These are phyloP conservation scores for Aegilops longissima DNA, from an alignment of 176 grass and related monocot species.

Conservation along the genomic window DNA sequence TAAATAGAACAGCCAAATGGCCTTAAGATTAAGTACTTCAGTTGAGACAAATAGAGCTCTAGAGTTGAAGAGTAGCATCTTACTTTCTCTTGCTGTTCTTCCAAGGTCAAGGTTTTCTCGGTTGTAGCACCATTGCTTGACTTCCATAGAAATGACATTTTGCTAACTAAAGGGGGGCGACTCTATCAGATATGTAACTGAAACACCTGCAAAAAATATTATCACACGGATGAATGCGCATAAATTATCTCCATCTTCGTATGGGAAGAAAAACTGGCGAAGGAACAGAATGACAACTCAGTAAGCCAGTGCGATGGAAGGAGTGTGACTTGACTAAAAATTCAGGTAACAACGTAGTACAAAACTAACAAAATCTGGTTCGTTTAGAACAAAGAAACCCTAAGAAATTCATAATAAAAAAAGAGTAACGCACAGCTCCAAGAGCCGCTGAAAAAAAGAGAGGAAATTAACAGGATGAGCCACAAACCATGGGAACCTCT, in stretches of 20 bases:
- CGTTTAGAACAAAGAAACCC: neutral
- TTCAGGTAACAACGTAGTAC: neutral
- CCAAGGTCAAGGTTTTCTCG: constrained; percentile 33
- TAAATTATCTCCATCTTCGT: neutral
- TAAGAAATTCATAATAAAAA: neutral
- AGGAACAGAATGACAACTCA: neutral
- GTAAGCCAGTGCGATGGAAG: neutral
- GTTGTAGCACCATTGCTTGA: constrained; percentile 36
- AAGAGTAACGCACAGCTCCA: neutral
- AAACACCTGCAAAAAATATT: constrained; percentile 8
- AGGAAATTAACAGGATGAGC: neutral
- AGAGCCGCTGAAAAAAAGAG: neutral
- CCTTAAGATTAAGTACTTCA: neutral
- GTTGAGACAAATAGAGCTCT: neutral
- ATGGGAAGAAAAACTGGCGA: neutral
- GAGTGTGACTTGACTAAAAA: neutral
- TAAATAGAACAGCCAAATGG: neutral
- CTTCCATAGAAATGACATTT: constrained; percentile 60
- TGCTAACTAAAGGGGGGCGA: neutral
- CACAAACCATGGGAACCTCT: neutral
- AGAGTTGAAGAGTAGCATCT: neutral
- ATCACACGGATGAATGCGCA: neutral
- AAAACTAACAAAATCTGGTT: neutral
- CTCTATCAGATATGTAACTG: constrained; percentile 4
- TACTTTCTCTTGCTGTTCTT: constrained; percentile 58